Conservation (phyloP, 2,329 filamentous ascomycete species). For the Bretziella fagacearum region DNA sequence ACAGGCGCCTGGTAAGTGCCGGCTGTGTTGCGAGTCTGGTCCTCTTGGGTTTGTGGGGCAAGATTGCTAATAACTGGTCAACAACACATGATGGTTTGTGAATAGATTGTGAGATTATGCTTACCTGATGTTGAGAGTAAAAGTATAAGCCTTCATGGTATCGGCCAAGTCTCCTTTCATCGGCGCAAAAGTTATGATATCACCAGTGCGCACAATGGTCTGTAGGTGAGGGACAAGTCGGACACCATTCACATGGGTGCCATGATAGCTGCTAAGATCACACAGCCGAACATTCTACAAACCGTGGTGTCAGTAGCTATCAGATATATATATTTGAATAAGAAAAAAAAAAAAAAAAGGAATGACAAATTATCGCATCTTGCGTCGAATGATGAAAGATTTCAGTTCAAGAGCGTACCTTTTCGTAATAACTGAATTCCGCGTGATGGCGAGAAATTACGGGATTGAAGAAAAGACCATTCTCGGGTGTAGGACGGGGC, state of each 20-base stretch:
- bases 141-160: constrained; percentile 8
- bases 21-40: neutral
- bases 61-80: neutral
- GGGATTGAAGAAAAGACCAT: neutral
- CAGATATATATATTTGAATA: too few species aligned
- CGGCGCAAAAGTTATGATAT: neutral
- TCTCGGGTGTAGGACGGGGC: neutral
- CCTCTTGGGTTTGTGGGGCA: neutral
- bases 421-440: neutral
- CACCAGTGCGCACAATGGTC: neutral
- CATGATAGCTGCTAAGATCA: neutral
- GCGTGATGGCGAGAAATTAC: constrained; percentile 1
- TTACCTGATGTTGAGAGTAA: constrained; percentile 2
- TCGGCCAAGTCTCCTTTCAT: constrained; percentile 7
- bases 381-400: neutral
- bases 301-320: neutral
- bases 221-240: neutral
- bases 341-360: too few species aligned
- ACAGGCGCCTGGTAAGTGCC: constrained; percentile 8
- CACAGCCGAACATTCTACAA: neutral
- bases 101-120: neutral
- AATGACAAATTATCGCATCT: neutral
- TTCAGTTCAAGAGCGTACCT: neutral
- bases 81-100: neutral
- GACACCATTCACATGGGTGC: neutral